phyloP scores from a whole-genome alignment of 2,329 filamentous ascomycete genomes.

The Venturia aucupariae region DNA sequence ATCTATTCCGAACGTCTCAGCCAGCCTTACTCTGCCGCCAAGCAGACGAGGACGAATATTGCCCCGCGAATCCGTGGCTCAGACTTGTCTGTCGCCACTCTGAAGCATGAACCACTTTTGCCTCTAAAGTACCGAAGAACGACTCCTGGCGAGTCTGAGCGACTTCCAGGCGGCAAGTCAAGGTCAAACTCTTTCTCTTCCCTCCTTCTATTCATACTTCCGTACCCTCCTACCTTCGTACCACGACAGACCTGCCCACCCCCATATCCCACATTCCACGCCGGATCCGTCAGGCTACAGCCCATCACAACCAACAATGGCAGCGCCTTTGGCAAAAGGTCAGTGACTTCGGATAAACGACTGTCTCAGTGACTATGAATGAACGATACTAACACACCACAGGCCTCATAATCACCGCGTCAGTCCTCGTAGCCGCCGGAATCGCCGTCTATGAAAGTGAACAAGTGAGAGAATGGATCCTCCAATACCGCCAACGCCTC shows the following conservation, averaged over 20 bases:
- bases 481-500: constrained; percentile 52
- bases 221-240: neutral
- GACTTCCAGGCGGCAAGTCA: neutral
- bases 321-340: constrained; percentile 7
- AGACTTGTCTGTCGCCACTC: neutral
- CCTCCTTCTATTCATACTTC: too few species aligned
- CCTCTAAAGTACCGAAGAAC: neutral
- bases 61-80: neutral
- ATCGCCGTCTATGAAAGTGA: constrained; percentile 56
- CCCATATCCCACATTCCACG: neutral
- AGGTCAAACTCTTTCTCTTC: neutral
- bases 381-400: neutral
- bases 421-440: constrained; percentile 52
- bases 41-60: neutral
- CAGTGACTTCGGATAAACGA: neutral
- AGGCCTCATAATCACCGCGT: constrained; percentile 45
- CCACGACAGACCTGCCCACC: neutral
- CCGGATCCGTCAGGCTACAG: neutral
- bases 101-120: neutral
- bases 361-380: neutral
- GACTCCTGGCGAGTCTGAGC: neutral
- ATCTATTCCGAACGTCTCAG: neutral
- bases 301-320: neutral
- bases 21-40: neutral
- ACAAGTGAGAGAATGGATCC: constrained; percentile 53